phyloP scores from a whole-genome alignment of 139 green algal genomes.

The Chlorella sp. region DNA sequence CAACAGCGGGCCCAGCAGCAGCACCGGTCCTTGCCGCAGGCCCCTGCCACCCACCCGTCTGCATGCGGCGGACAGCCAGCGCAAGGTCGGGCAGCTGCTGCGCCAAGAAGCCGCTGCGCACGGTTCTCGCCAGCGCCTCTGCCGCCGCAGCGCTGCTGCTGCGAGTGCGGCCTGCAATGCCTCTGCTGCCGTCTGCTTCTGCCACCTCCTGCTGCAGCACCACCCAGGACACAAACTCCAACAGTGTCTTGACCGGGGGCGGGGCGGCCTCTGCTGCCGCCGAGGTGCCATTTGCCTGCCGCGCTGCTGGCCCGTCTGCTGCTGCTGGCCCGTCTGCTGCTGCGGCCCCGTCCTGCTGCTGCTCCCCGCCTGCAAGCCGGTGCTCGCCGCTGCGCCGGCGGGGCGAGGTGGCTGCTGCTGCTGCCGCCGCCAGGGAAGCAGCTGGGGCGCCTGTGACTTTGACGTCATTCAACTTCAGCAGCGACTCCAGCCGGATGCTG shows the following conservation, averaged over 20 bases:
- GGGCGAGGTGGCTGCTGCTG: neutral
- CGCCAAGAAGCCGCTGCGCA: conserved; percentile 27
- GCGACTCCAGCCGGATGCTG: conserved; percentile 45
- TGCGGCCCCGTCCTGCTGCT: neutral
- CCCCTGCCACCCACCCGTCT: conserved; percentile 10
- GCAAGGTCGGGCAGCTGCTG: conserved; percentile 31
- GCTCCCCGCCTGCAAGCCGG: neutral
- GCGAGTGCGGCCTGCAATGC: neutral
- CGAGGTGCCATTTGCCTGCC: neutral
- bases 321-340: neutral
- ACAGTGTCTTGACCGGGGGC: conserved; percentile 15
- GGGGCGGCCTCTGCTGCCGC: neutral
- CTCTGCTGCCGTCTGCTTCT: neutral
- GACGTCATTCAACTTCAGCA: conserved; percentile 58
- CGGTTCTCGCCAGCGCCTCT: neutral
- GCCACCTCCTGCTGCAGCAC: conserved; percentile 18
- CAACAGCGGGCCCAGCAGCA: no score
- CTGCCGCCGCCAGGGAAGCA: neutral
- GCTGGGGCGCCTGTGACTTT: conserved; percentile 10
- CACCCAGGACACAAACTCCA: conserved; percentile 52
- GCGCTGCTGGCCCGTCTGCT: neutral
- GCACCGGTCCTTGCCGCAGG: no score
- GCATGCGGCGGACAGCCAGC: conserved; percentile 40
- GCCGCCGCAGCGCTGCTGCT: neutral
- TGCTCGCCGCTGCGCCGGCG: neutral